Base-by-base conservation (phyloP, 2,329 filamentous ascomycete genomes). In the Trematosphaeria pertusa region DNA sequence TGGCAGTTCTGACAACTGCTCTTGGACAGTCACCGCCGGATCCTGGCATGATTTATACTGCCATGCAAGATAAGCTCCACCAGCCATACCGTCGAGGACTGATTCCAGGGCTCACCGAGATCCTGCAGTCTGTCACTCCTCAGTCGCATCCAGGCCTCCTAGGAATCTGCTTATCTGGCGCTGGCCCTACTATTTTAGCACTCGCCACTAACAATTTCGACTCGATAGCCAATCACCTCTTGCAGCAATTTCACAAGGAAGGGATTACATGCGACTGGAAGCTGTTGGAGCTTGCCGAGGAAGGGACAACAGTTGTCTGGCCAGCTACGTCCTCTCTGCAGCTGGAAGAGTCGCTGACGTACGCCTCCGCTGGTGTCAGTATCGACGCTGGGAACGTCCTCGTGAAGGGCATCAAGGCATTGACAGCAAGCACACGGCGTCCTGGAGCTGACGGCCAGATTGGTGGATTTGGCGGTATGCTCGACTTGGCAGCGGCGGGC, bases 41-140 rank as follows among this genome's bases (percentile, higher is more conserved):
- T 67, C 87, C 94, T 17, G 87, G 95, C 62, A 87, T 96, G 73
- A 99, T 99, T 71, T 95, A 95, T 77, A 86, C 95, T 37, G 93
- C 92, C 36, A 99, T 99, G 94, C 94, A 97, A 76, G 94, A 99
- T 78, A 96, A 92, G 75, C 85, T 99, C 51, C 94, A 99, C 76
- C 94, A 99, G 74, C 94, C 91, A 33, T 97, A 99, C 78, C 87
- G 94, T 43, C 87, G 94, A 74, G 87, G 83, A 2, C 83, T 99
- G 52, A 96, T 99, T 59, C 94, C 94, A 1, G 94, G 93, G 0
- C 81, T 99, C 46, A 88, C 89, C 12, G 88, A 96, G 69, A 93
- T 99, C 43, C 85, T 99, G 41, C 85, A 91, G 70, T 93, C 88
- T 50, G 92, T 97, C 78, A 96, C 89, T 9, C 94, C 93, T 20